Evolutionary conservation across 2,329 filamentous ascomycete species (phyloP).

Genomic region (Fusarium brevicatenulatum): DNA sequence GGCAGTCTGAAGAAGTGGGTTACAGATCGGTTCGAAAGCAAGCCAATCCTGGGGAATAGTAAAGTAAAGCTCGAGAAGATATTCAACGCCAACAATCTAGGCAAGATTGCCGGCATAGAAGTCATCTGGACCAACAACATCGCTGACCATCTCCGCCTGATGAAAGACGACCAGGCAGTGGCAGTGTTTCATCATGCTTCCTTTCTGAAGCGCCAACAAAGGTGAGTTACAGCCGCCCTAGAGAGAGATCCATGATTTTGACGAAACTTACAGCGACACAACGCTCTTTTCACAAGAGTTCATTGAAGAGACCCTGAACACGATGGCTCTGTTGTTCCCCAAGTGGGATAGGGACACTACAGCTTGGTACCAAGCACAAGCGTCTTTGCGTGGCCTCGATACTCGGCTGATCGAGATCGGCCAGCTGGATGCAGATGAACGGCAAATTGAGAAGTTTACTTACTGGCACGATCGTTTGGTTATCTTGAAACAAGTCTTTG

Average conservation of each 20-base stretch:
- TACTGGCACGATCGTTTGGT: background rate
- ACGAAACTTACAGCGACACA: background rate
- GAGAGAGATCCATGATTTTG: background rate
- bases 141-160: background rate
- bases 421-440: background rate
- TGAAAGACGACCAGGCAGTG: background rate
- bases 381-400: background rate
- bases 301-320: background rate
- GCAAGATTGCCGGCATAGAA: background rate
- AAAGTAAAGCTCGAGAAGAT: background rate
- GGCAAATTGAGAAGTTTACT: background rate
- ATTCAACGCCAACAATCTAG: background rate
- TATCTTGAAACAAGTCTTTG: background rate
- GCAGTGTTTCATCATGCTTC: background rate
- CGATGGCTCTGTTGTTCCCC: background rate
- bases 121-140: background rate
- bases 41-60: background rate
- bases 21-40: background rate
- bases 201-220: background rate
- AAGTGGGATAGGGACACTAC: background rate
- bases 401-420: background rate
- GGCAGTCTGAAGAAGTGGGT: background rate
- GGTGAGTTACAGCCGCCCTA: background rate
- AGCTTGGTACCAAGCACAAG: background rate
- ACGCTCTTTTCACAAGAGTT: background rate